Evolutionary conservation across 805 yeast genomes (phyloP).

Genomic region (Hagleromyces aurorensis): DNA sequence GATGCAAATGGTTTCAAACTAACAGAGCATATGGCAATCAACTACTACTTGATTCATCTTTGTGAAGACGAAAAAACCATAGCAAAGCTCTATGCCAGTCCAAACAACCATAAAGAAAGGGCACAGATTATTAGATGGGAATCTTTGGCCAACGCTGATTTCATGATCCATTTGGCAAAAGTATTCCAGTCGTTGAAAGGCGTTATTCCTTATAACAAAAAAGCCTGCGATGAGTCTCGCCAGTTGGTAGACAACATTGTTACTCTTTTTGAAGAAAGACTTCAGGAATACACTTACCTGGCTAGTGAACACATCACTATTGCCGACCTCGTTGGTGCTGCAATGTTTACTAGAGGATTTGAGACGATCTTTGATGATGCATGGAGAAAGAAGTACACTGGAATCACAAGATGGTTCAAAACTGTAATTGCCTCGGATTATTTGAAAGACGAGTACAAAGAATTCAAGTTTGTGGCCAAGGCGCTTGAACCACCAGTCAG

Average conservation of each 20-base stretch:
- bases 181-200: conserved; percentile 61
- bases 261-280: conserved; percentile 46
- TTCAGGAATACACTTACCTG: conserved; percentile 54
- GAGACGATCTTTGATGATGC: conserved; percentile 50
- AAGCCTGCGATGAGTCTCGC: conserved; percentile 40
- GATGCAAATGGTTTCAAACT: conserved; percentile 71
- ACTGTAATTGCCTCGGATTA: conserved; percentile 41
- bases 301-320: conserved; percentile 59
- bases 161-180: conserved; percentile 39
- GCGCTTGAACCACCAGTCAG: conserved; percentile 56
- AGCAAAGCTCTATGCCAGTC: conserved; percentile 47
- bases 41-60: conserved; percentile 39
- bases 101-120: conserved; percentile 20
- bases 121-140: conserved; percentile 59
- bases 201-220: conserved; percentile 68
- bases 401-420: conserved; percentile 62
- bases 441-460: conserved; percentile 41
- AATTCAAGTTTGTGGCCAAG: conserved; percentile 52
- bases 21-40: conserved; percentile 59
- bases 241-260: conserved; percentile 35
- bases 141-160: conserved; percentile 66
- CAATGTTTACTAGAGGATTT: conserved; percentile 47
- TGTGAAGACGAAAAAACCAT: conserved; percentile 31
- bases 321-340: conserved; percentile 57
- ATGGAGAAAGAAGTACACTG: conserved; percentile 59